phyloP scores from a whole-genome alignment of 2,329 filamentous ascomycete species.

The Periconia digitata region DNA sequence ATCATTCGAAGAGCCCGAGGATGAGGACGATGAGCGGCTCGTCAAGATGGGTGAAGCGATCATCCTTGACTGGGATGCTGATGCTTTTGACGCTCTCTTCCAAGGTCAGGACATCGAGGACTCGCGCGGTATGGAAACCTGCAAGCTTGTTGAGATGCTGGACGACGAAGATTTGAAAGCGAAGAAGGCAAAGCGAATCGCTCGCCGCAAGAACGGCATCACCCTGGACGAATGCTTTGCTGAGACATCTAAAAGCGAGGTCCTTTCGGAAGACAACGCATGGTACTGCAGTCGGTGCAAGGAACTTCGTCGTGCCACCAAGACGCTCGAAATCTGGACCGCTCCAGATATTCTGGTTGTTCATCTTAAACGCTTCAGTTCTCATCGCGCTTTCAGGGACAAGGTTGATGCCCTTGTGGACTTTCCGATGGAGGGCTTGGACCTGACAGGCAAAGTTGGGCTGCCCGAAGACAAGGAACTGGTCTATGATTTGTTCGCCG shows the following conservation, averaged over 20 bases:
- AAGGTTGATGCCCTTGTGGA: conserved; percentile 91
- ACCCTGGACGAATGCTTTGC: conserved; percentile 87
- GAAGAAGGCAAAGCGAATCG: conserved; percentile 63
- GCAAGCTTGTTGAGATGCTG: conserved; percentile 58
- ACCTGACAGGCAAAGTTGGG: conserved; percentile 78
- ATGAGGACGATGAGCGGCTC: conserved; percentile 60
- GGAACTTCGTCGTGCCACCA: conserved; percentile 86
- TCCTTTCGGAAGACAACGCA: conserved; percentile 90
- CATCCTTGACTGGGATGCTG: conserved; percentile 79
- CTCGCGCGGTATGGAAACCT: conserved; percentile 63
- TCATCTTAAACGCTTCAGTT: conserved; percentile 94
- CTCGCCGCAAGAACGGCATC: conserved; percentile 73
- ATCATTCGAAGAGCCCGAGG: conserved; percentile 34
- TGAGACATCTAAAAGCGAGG: conserved; percentile 92
- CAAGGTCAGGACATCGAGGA: conserved; percentile 46
- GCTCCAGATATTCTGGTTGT: conserved; percentile 92
- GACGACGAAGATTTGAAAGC: conserved; percentile 62
- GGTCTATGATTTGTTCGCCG: conserved; percentile 89
- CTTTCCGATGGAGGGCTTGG: conserved; percentile 85
- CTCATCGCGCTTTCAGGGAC: conserved; percentile 76
- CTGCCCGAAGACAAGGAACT: conserved; percentile 79
- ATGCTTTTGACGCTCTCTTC: conserved; percentile 73
- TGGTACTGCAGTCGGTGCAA: conserved; percentile 99
- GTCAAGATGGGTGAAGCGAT: conserved; percentile 82
- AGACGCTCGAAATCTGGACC: conserved; percentile 97